Evolutionary conservation across 257 asterid genomes (phyloP).

Genomic region (Forsythia viridissima): DNA sequence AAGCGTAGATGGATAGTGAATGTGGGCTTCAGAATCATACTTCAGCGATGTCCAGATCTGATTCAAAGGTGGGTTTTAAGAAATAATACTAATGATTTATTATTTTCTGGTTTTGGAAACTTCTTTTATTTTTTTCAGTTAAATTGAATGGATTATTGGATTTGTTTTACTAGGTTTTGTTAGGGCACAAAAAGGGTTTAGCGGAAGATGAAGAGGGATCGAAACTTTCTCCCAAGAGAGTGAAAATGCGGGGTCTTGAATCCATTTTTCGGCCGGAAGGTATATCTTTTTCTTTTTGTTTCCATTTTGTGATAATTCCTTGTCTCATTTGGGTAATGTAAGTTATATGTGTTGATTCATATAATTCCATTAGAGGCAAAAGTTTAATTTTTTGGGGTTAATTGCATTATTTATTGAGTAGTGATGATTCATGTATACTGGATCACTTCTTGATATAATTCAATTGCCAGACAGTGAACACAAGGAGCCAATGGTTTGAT

Average conservation of each 20-base stretch:
- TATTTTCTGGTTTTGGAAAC: background rate
- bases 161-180: constrained; percentile 30
- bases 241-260: constrained; percentile 43
- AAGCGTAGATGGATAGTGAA: constrained; percentile 24
- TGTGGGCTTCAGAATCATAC: too few species aligned
- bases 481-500: background rate
- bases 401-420: background rate
- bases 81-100: too few species aligned
- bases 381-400: background rate
- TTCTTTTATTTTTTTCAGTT: background rate
- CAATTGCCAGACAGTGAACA: background rate
- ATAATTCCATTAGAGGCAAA: background rate
- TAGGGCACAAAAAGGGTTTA: constrained; percentile 32
- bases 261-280: constrained; percentile 39
- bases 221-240: constrained; percentile 30
- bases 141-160: background rate
- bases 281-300: constrained; percentile 10
- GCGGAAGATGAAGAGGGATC: constrained; percentile 34
- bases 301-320: background rate
- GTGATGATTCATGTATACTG: background rate
- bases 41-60: constrained; percentile 29
- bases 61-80: constrained; percentile 25
- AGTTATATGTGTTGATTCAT: background rate
- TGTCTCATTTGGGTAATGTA: background rate
- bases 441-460: background rate